phyloP scores from a whole-genome alignment of 306 rosid genomes.

The Delonix regia region DNA sequence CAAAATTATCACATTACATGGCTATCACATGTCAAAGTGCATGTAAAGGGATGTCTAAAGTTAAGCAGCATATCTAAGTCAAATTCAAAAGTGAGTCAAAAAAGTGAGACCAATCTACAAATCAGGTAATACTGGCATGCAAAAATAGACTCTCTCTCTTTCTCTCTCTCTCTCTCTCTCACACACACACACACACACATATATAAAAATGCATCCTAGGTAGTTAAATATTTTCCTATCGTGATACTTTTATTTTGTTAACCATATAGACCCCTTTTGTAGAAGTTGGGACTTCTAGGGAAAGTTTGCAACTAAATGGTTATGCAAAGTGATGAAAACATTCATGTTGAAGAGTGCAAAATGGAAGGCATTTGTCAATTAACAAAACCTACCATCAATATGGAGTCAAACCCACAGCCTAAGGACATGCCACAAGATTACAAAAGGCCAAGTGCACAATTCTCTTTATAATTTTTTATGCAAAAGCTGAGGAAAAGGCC shows the following conservation, averaged over 20 bases:
- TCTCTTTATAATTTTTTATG: no score
- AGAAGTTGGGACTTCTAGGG: neutral
- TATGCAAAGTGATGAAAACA: neutral
- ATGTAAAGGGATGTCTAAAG: neutral
- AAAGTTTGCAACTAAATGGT: neutral
- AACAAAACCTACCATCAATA: no score
- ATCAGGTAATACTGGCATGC: constrained; percentile 7
- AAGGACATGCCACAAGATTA: no score
- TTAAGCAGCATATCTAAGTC: neutral
- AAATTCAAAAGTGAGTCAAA: neutral
- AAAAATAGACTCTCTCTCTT: no score
- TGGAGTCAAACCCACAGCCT: no score
- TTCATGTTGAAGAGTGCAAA: neutral
- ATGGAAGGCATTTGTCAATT: no score
- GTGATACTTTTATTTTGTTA: neutral
- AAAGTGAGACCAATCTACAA: no score
- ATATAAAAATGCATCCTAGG: neutral
- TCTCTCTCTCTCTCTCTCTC: no score
- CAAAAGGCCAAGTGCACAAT: no score
- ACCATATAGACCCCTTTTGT: neutral
- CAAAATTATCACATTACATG: neutral
- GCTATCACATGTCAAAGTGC: neutral
- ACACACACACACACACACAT: neutral
- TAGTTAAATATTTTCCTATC: no score
- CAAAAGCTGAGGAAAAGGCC: no score